Percentiles rank a stretch among this genome's conserved stretches.
phyloP scores from a whole-genome alignment of 169 alveolate species.

The Eimeria sp. region DNA sequence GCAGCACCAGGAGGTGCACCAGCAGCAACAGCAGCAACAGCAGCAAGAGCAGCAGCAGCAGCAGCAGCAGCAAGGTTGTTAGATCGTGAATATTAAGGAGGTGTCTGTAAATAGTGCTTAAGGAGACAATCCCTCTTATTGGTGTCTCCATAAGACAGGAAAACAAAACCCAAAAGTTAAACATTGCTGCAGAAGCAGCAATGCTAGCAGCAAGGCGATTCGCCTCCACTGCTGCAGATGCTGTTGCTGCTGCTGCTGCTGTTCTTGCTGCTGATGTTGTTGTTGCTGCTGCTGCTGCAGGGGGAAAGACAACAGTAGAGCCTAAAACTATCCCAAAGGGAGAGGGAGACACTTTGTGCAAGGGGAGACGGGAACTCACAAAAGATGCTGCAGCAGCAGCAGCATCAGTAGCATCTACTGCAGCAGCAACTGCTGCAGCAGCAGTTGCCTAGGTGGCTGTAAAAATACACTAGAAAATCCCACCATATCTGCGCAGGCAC shows the following conservation, averaged over 20 bases:
- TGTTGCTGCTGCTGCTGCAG: too few relatives aligned
- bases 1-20: neutral
- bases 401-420: slow-evolving; percentile 15
- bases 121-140: too few relatives aligned
- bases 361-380: too few relatives aligned
- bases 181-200: neutral
- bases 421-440: slow-evolving; percentile 29
- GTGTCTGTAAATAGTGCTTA: too few relatives aligned
- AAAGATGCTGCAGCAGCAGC: neutral
- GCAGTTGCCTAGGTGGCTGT: neutral
- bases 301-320: too few relatives aligned
- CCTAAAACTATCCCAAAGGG: neutral
- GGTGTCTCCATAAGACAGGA: neutral
- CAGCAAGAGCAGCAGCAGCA: neutral
- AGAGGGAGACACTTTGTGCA: too few relatives aligned
- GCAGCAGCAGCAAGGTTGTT: neutral
- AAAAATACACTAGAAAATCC: neutral
- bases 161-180: neutral
- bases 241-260: neutral
- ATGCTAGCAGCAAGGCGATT: neutral
- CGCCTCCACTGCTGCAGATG: neutral
- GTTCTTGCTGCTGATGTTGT: neutral
- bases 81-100: neutral
- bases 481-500: neutral
- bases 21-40: neutral